A percentile compares a stretch with the other conserved stretches of the same genome.
These are phyloP conservation scores for Mucor racemosus DNA, from an alignment of 371 early-diverging fungal species.

Conservation along the genomic window DNA sequence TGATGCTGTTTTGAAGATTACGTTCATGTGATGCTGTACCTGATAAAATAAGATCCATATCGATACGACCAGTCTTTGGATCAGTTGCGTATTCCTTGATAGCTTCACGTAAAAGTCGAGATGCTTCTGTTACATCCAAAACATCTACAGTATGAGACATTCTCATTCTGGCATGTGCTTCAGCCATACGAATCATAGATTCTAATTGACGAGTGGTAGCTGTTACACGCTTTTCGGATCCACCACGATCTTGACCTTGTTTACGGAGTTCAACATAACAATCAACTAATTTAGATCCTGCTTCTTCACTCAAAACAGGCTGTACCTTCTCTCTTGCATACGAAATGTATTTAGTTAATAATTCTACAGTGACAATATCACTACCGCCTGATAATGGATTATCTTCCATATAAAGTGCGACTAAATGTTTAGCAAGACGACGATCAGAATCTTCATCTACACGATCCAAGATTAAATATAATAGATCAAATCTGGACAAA, in stretches of 20 bases:
- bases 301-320: conserved; percentile 86
- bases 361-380: conserved; percentile 76
- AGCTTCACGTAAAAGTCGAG: conserved; percentile 88
- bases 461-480: conserved; percentile 93
- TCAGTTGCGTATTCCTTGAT: conserved; percentile 97
- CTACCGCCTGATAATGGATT: conserved; percentile 54
- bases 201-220: conserved; percentile 99
- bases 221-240: conserved; percentile 80
- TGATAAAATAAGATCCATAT: conserved; percentile 95
- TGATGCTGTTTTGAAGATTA: conserved; percentile 53
- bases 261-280: conserved; percentile 91
- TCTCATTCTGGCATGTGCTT: conserved; percentile 98
- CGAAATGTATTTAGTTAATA: conserved; percentile 88
- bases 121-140: conserved; percentile 86
- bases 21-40: conserved; percentile 75
- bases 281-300: conserved; percentile 77
- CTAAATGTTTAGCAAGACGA: conserved; percentile 86
- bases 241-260: conserved; percentile 69
- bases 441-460: conserved; percentile 89
- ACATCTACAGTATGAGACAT: conserved; percentile 74
- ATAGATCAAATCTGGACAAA: conserved; percentile 96
- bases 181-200: conserved; percentile 98
- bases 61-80: conserved; percentile 97
- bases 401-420: conserved; percentile 85
- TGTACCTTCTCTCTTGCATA: conserved; percentile 86